These are phyloP conservation scores for Candida pseudoviswanathii DNA, from an alignment of 1,139 yeast species.

Conservation along the genomic window DNA sequence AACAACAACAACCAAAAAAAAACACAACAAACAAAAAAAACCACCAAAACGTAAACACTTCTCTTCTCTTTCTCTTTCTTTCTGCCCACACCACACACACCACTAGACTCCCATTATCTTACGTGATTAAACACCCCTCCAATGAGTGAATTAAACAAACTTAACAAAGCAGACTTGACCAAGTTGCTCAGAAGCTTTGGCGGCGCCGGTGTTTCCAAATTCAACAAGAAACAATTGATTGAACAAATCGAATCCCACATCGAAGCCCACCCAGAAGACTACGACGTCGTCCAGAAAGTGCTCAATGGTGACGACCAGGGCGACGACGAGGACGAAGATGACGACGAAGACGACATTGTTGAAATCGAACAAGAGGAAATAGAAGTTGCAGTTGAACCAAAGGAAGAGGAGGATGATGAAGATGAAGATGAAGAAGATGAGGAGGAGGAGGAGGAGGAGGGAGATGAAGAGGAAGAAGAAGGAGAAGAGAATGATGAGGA, in stretches of 20 bases:
- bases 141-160: neutral
- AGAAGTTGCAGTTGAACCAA: conserved; percentile 21
- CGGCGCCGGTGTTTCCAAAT: conserved; percentile 37
- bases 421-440: conserved; percentile 15
- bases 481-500: conserved; percentile 29
- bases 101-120: neutral
- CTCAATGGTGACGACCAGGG: conserved; percentile 18
- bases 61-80: neutral
- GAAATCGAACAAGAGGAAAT: neutral
- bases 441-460: conserved; percentile 25
- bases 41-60: too few species aligned
- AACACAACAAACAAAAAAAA: too few species aligned
- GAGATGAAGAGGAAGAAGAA: conserved; percentile 27
- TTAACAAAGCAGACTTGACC: conserved; percentile 40
- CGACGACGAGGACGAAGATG: neutral
- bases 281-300: conserved; percentile 27
- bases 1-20: neutral
- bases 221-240: conserved; percentile 45
- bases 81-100: neutral
- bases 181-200: conserved; percentile 39
- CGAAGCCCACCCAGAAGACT: conserved; percentile 40
- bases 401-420: conserved; percentile 23
- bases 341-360: conserved; percentile 21
- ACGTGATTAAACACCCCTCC: neutral
- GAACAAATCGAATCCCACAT: conserved; percentile 43